These are phyloP conservation scores for Vicia sativa DNA, from an alignment of 306 rosid genomes.

Conservation along the genomic window DNA sequence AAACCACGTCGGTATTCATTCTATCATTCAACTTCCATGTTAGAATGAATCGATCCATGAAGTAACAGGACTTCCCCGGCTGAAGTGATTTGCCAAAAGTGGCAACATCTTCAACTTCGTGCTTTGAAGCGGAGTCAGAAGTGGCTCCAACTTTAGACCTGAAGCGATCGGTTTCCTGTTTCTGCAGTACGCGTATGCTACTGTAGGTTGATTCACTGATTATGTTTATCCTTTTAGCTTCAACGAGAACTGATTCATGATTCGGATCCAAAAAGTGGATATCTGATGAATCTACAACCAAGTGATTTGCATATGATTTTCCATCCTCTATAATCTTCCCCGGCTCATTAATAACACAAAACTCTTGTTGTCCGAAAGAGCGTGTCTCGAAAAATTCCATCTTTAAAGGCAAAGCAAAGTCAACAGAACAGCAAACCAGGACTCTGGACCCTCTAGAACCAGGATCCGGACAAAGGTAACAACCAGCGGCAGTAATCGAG, in stretches of 20 bases:
- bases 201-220: conserved; percentile 64
- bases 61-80: conserved; percentile 58
- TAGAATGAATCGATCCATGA: conserved; percentile 81
- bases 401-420: conserved; percentile 61
- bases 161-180: conserved; percentile 70
- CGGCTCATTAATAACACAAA: conserved; percentile 44
- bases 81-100: conserved; percentile 50
- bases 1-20: conserved; percentile 35
- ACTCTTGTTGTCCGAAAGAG: conserved; percentile 39
- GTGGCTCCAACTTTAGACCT: conserved; percentile 50
- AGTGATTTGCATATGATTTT: conserved; percentile 50
- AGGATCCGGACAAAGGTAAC: conserved; percentile 94
- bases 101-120: conserved; percentile 42
- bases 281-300: conserved; percentile 58
- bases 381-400: conserved; percentile 45
- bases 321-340: conserved; percentile 53
- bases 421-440: conserved; percentile 73
- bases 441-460: conserved; percentile 76
- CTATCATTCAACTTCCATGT: conserved; percentile 59
- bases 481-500: conserved; percentile 85
- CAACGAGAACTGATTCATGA: conserved; percentile 59
- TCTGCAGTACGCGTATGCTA: conserved; percentile 58
- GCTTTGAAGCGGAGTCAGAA: conserved; percentile 44
- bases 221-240: conserved; percentile 67
- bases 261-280: conserved; percentile 68